These are phyloP conservation scores for Ilyonectria mors-panacis DNA, from an alignment of 2,329 filamentous ascomycete genomes.

Conservation along the genomic window DNA sequence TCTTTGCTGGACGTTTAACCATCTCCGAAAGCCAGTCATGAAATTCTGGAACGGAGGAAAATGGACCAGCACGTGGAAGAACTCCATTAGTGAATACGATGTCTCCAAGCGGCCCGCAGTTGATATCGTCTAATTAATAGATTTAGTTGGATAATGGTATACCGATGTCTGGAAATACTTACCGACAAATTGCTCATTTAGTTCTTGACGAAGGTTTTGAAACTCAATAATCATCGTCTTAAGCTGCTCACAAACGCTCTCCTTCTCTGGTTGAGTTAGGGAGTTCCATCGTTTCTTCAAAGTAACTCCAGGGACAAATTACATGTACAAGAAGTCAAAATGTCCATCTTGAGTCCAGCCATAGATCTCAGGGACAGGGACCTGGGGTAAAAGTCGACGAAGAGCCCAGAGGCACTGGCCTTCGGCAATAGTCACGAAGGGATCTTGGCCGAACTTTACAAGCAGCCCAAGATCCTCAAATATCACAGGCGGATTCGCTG, in stretches of 20 bases:
- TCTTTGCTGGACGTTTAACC: conserved; percentile 9
- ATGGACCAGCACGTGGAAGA: conserved; percentile 26
- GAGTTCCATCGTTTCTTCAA: conserved; percentile 21
- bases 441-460: conserved; percentile 27
- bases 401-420: conserved; percentile 27
- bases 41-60: conserved; percentile 20
- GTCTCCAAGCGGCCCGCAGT: conserved; percentile 16
- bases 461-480: conserved; percentile 33
- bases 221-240: background rate
- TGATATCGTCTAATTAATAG: conserved; percentile 28
- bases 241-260: conserved; percentile 14
- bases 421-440: conserved; percentile 5
- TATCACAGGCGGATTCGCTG: background rate
- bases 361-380: conserved; percentile 36
- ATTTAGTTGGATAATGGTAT: background rate
- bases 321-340: conserved; percentile 29
- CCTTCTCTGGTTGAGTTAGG: conserved; percentile 7
- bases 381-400: conserved; percentile 13
- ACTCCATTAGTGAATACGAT: conserved; percentile 16
- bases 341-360: conserved; percentile 13
- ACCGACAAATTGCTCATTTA: conserved; percentile 16
- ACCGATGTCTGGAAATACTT: background rate
- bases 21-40: conserved; percentile 35
- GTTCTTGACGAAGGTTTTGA: conserved; percentile 13
- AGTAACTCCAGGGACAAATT: conserved; percentile 15